Conservation (phyloP, 257 asterid species). For the Penstemon barbatus region DNA sequence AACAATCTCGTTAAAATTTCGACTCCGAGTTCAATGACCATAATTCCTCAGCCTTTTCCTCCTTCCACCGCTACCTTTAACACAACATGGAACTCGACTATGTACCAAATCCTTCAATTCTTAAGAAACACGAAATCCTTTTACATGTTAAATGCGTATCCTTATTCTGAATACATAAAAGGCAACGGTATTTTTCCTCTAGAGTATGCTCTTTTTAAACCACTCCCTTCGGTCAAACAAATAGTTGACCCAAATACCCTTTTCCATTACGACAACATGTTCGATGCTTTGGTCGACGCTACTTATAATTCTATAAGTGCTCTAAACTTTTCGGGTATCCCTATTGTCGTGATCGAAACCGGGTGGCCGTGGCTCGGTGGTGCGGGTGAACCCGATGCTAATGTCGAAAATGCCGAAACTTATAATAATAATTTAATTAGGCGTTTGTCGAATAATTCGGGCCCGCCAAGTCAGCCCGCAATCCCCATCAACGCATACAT, state of each 20-base stretch:
- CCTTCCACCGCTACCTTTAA: slow-evolving; percentile 82
- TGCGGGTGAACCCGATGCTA: slow-evolving; percentile 65
- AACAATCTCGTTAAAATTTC: slow-evolving; percentile 65
- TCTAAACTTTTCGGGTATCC: slow-evolving; percentile 64
- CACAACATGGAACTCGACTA: slow-evolving; percentile 56
- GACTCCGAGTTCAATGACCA: slow-evolving; percentile 74
- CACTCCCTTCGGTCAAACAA: slow-evolving; percentile 68
- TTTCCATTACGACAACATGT: slow-evolving; percentile 70
- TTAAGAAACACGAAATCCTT: slow-evolving; percentile 69
- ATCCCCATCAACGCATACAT: slow-evolving; percentile 64
- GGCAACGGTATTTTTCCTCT: slow-evolving; percentile 75
- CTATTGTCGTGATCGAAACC: slow-evolving; percentile 76
- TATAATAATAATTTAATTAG: slow-evolving; percentile 58
- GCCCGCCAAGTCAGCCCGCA: slow-evolving; percentile 73
- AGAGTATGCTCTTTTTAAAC: slow-evolving; percentile 80
- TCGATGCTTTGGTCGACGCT: slow-evolving; percentile 87
- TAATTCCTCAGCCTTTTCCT: slow-evolving; percentile 68
- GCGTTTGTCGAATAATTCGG: slow-evolving; percentile 71
- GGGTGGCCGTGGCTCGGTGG: slow-evolving; percentile 91
- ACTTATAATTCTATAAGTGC: slow-evolving; percentile 69
- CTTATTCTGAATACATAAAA: slow-evolving; percentile 62
- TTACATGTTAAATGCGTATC: slow-evolving; percentile 82
- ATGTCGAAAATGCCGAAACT: slow-evolving; percentile 54
- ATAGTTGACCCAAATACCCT: slow-evolving; percentile 89
- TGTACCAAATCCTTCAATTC: slow-evolving; percentile 71